phyloP scores from a whole-genome alignment of 2,329 filamentous ascomycete genomes.

The Xylaria sp. region DNA sequence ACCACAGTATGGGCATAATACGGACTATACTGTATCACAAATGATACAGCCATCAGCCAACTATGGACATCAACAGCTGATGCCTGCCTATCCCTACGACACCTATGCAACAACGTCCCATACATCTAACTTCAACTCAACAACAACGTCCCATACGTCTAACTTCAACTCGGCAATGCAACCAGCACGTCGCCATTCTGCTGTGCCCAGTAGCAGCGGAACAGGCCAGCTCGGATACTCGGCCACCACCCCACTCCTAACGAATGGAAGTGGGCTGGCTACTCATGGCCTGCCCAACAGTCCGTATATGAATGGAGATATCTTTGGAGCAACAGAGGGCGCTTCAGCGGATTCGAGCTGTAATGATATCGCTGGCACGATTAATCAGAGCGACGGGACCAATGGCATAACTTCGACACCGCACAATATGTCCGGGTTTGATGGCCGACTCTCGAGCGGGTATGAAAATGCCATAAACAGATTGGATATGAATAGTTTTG shows the following conservation, averaged over 20 bases:
- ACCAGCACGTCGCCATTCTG: constrained; percentile 21
- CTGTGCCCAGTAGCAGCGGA: constrained; percentile 29
- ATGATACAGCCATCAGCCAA: constrained; percentile 25
- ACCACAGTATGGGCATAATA: constrained; percentile 9
- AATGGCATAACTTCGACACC: background rate
- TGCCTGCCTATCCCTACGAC: constrained; percentile 14
- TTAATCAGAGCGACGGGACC: background rate
- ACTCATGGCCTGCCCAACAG: constrained; percentile 27
- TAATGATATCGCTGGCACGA: background rate
- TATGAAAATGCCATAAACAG: constrained; percentile 9
- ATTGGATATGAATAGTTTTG: constrained; percentile 1
- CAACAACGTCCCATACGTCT: background rate
- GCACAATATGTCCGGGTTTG: constrained; percentile 4
- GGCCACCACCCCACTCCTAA: constrained; percentile 25
- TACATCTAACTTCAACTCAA: background rate
- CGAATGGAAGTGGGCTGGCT: constrained; percentile 26
- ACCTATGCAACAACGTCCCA: background rate
- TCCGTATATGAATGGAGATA: constrained; percentile 30
- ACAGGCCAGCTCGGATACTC: constrained; percentile 32
- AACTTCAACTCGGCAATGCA: background rate
- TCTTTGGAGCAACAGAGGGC: constrained; percentile 22
- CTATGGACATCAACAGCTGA: background rate
- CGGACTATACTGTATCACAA: constrained; percentile 26
- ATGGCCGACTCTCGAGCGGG: constrained; percentile 15
- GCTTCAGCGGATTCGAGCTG: background rate